Evolutionary conservation across 768 basidiomycete genomes (phyloP).

Genomic region (Serendipita sp.): DNA sequence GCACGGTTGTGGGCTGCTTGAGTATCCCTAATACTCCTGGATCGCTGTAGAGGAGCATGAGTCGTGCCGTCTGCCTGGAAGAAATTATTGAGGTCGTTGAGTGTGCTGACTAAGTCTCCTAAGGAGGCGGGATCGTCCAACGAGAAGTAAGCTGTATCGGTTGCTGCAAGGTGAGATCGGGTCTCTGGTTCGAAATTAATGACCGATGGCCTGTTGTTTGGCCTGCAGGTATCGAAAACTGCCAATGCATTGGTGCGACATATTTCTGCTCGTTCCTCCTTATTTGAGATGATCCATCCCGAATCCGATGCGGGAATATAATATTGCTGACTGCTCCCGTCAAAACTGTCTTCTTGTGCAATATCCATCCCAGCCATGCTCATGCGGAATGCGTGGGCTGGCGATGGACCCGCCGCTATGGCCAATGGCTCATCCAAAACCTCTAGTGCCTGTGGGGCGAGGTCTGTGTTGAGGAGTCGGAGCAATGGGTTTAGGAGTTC

Average conservation of each 20-base stretch:
- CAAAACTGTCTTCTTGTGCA: constrained; percentile 24
- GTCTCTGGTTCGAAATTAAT: constrained; percentile 55
- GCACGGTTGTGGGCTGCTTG: constrained; percentile 13
- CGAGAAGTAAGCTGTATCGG: constrained; percentile 27
- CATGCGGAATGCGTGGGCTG: constrained; percentile 81
- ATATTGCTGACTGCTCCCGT: constrained; percentile 55
- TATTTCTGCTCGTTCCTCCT: constrained; percentile 38
- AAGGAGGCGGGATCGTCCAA: constrained; percentile 29
- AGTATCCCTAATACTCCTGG: constrained; percentile 1
- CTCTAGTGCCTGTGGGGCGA: constrained; percentile 72
- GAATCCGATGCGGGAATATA: constrained; percentile 57
- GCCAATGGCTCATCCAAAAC: constrained; percentile 85
- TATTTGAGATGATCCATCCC: constrained; percentile 74
- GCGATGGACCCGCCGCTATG: constrained; percentile 45
- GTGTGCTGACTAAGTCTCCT: constrained; percentile 39
- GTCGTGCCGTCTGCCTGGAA: constrained; percentile 20
- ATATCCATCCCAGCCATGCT: constrained; percentile 53
- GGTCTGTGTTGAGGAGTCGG: constrained; percentile 73
- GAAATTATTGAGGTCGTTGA: constrained; percentile 23
- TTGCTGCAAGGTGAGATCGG: constrained; percentile 19
- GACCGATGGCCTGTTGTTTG: constrained; percentile 38
- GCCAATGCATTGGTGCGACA: constrained; percentile 70
- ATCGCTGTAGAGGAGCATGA: neutral
- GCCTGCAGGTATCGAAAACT: constrained; percentile 68
- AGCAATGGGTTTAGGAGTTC: constrained; percentile 85